A percentile compares a stretch with the other conserved stretches of the same genome.
Evolutionary conservation across 2,329 filamentous ascomycete species (phyloP).

Genomic region (Penicillium paneum): DNA sequence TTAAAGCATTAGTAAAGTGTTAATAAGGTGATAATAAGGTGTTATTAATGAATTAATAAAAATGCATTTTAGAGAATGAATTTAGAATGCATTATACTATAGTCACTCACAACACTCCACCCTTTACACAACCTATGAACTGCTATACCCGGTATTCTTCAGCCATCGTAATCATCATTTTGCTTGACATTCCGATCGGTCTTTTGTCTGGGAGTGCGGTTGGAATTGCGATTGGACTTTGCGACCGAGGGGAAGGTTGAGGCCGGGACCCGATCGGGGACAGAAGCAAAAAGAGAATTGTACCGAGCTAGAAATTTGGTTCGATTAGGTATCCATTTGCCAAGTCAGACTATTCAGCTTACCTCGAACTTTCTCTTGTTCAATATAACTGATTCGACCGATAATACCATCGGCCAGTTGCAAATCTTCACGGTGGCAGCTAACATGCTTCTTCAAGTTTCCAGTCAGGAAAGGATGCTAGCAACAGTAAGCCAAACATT

Average conservation of each 20-base stretch:
- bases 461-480: background rate
- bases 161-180: background rate
- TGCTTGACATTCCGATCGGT: background rate
- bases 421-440: background rate
- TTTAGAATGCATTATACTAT: too few species aligned
- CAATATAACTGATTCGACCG: background rate
- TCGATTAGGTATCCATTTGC: background rate
- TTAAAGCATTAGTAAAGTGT: too few species aligned
- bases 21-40: too few species aligned
- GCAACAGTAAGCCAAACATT: background rate
- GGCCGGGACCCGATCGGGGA: background rate
- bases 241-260: background rate
- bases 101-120: too few species aligned
- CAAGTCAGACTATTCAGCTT: background rate
- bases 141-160: background rate
- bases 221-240: background rate
- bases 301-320: background rate
- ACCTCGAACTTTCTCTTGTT: background rate
- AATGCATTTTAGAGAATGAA: too few species aligned
- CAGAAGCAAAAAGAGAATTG: background rate
- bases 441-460: background rate
- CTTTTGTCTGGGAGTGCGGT: background rate
- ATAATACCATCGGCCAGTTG: background rate
- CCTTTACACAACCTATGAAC: too few species aligned
- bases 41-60: too few species aligned